phyloP scores from a whole-genome alignment of 306 rosid genomes.

The Geum urbanum region DNA sequence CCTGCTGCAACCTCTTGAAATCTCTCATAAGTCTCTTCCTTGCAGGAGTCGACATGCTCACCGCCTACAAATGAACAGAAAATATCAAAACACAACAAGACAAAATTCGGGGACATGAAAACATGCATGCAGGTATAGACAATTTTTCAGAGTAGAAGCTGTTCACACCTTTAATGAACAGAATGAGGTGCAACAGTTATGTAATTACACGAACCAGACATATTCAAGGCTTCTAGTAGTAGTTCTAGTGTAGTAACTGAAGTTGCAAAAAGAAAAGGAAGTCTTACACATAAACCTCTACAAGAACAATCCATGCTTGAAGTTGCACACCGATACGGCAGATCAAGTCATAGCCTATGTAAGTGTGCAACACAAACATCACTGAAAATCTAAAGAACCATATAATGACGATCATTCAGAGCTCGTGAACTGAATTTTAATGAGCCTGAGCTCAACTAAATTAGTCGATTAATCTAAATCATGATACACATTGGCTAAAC shows the following conservation, averaged over 20 bases:
- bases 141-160: neutral
- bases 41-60: slow-evolving; percentile 86
- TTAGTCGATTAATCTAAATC: neutral
- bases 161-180: neutral
- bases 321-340: neutral
- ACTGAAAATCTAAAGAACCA: neutral
- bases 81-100: slow-evolving; percentile 8
- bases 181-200: neutral
- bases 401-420: neutral
- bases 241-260: neutral
- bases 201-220: neutral
- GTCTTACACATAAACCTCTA: neutral
- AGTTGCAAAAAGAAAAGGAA: neutral
- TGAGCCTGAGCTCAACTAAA: slow-evolving; percentile 10
- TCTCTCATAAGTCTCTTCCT: slow-evolving; percentile 96
- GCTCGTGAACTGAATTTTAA: neutral
- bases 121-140: neutral
- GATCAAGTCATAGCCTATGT: neutral
- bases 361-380: neutral
- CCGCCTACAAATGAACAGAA: slow-evolving; percentile 43
- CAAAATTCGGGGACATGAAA: neutral
- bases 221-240: neutral
- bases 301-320: slow-evolving; percentile 6
- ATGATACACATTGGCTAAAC: neutral
- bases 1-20: slow-evolving; percentile 87